phyloP scores from a whole-genome alignment of 176 grass and related monocot genomes.

The Dendrocalamus sinicus region DNA sequence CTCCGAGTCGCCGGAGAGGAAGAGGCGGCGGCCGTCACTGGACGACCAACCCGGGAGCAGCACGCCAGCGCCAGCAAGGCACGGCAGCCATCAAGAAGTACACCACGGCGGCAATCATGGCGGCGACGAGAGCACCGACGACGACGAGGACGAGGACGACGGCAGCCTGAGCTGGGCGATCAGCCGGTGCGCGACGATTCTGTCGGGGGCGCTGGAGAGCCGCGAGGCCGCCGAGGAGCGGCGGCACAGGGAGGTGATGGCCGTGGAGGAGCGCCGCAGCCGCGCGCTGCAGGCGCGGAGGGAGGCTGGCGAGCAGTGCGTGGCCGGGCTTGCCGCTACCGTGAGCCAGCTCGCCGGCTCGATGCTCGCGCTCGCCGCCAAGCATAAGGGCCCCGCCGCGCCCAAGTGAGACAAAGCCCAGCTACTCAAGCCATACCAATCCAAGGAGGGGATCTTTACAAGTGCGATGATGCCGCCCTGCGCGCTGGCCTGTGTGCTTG shows the following conservation, averaged over 20 bases:
- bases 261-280: conserved; percentile 65
- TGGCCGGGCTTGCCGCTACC: conserved; percentile 63
- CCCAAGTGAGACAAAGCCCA: conserved; percentile 48
- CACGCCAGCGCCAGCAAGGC: conserved; percentile 14
- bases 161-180: conserved; percentile 46
- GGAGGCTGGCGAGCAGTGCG: conserved; percentile 71
- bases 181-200: conserved; percentile 68
- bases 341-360: conserved; percentile 84
- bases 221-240: conserved; percentile 84
- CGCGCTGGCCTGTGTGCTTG: not conserved
- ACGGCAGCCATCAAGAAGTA: not conserved
- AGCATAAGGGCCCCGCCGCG: conserved; percentile 44
- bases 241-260: conserved; percentile 85
- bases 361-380: conserved; percentile 70
- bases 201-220: conserved; percentile 75
- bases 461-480: conserved; percentile 17
- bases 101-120: not conserved
- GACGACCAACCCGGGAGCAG: conserved; percentile 31
- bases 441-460: not conserved
- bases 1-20: conserved; percentile 51
- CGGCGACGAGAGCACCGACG: conserved; percentile 43
- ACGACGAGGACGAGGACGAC: conserved; percentile 36
- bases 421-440: not conserved
- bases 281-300: conserved; percentile 55
- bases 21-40: conserved; percentile 41